Percentiles rank a stretch among this genome's conserved stretches.
These are phyloP conservation scores for Hericium rajendrae DNA, from an alignment of 768 basidiomycete genomes.

Conservation along the genomic window DNA sequence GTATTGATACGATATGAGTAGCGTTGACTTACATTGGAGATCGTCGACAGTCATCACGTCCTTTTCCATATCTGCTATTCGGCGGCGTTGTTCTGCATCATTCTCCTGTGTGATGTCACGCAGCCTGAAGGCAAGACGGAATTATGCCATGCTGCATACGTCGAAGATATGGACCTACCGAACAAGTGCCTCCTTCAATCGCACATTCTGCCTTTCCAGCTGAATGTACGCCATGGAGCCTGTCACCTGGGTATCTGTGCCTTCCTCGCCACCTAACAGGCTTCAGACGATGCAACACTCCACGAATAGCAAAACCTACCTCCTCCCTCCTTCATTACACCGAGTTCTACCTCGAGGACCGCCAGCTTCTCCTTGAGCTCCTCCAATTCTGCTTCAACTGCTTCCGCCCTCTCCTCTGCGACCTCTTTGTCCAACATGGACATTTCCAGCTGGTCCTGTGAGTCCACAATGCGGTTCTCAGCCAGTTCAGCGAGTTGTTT, in stretches of 20 bases:
- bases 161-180: constrained; percentile 38
- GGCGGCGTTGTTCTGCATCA: constrained; percentile 72
- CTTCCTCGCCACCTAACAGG: constrained; percentile 19
- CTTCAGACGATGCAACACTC: neutral
- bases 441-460: constrained; percentile 91
- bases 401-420: constrained; percentile 86
- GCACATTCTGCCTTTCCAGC: constrained; percentile 93
- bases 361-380: constrained; percentile 71
- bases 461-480: constrained; percentile 63
- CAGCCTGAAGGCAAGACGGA: constrained; percentile 36
- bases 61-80: constrained; percentile 84
- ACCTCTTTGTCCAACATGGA: constrained; percentile 92
- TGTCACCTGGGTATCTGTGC: constrained; percentile 31
- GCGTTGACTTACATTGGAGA: constrained; percentile 51
- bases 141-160: neutral
- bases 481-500: constrained; percentile 65
- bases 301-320: constrained; percentile 10
- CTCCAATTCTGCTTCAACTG: constrained; percentile 68
- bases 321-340: constrained; percentile 58
- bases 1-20: neutral
- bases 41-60: constrained; percentile 73
- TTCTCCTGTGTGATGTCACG: constrained; percentile 84
- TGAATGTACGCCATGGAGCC: constrained; percentile 67
- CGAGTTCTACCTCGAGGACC: constrained; percentile 74
- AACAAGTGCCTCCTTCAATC: constrained; percentile 89